Percentiles rank a stretch among this genome's conserved stretches.
Conservation (phyloP, 2,329 filamentous ascomycete genomes). For the Fusarium redolens region DNA sequence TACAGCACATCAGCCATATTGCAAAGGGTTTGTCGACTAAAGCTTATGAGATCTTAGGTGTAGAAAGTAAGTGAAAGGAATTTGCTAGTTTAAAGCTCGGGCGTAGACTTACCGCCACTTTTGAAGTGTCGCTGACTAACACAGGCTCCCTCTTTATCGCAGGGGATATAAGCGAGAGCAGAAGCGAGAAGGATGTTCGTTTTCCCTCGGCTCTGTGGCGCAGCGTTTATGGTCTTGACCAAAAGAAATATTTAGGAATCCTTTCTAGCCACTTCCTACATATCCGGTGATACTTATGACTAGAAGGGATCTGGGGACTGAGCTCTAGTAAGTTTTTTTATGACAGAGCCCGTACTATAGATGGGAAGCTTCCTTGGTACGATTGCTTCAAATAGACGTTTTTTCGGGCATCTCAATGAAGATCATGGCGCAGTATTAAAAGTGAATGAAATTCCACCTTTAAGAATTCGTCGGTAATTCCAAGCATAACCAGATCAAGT, state of each 20-base stretch:
- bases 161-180: background rate
- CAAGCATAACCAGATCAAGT: too few species aligned
- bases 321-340: too few species aligned
- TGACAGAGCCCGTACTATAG: too few species aligned
- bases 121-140: background rate
- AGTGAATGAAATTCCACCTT: too few species aligned
- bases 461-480: too few species aligned
- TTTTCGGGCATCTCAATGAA: too few species aligned
- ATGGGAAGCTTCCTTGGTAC: too few species aligned
- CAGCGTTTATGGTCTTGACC: background rate
- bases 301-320: too few species aligned
- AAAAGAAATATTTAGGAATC: too few species aligned
- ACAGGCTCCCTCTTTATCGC: background rate
- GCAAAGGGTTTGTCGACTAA: rapidly evolving
- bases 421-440: too few species aligned
- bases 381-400: too few species aligned
- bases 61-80: background rate
- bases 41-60: rapidly evolving
- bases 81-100: background rate
- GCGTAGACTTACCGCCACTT: background rate
- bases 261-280: too few species aligned
- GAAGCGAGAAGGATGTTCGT: background rate
- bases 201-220: background rate
- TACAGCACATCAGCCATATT: background rate
- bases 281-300: background rate